Base-by-base conservation (phyloP, 2,329 filamentous ascomycete species). In the Pleurostoma richardsiae region DNA sequence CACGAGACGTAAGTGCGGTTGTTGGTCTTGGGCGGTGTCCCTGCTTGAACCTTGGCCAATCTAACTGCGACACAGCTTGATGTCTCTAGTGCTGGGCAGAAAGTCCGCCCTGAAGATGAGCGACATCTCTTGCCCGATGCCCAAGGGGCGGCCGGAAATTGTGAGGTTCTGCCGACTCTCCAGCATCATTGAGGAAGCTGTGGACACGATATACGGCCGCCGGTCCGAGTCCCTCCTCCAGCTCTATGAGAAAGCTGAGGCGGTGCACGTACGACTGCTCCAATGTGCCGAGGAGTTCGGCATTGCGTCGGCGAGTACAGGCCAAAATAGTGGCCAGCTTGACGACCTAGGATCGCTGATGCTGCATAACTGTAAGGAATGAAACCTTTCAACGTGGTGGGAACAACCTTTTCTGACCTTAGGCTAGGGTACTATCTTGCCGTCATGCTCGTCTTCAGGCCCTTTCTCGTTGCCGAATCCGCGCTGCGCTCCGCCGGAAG, bases 141-240 rank as follows among this genome's bases (percentile, higher is more conserved):
- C 56, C 1, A 49, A 54, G 6, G 44, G 49, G 29, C 49, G 52
- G 38, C 49, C 52, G 3, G 44, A 55, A 6, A 45, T 59, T n/a
- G 49, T 51, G 11, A 49, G 48, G 11, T 44, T 59, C 7, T 53
- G 50, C 36, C 48, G 48, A 19, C 48, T 60, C 4, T 53, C 56
- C 5, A 47, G 50, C 27, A 56, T 60, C 27, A 49, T 49, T 30
- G 55, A 54, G 38, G 39, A 48, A n/a, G 33, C 46, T 19, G 42
- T 29, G 11, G 47, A 29, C 30, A 43, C 49, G 10, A 61, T 62
- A 29, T 62, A 62, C 42, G 50, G 49, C 6, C 53, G 51, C 6
- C 53, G 57, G 7, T 56, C 54, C 4, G 54, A 58, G 31, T 62
- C 60, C 1, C 43, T 62, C 11, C 51, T 53, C 6, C 49, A 58